A percentile compares a stretch with the other conserved stretches of the same genome.
Conservation (phyloP, 306 rosid species). For the Ammopiptanthus mongolicus region DNA sequence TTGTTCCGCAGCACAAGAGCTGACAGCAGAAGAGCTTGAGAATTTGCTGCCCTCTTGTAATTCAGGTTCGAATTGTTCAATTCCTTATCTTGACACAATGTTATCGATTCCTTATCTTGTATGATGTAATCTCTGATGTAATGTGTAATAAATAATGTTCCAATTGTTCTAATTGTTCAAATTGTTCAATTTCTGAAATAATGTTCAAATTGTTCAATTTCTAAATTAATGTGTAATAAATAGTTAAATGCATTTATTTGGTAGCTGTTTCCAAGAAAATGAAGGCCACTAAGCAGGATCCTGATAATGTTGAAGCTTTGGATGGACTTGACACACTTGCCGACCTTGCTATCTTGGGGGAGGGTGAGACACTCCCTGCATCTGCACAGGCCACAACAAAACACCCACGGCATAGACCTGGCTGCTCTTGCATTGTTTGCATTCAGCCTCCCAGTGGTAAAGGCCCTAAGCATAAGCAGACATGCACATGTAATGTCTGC, state of each 20-base stretch:
- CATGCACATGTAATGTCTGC: constrained; percentile 95
- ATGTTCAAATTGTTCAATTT: too few species aligned
- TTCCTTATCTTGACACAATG: constrained; percentile 16
- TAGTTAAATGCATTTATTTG: constrained; percentile 22
- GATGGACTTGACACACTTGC: constrained; percentile 95
- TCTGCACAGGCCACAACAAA: constrained; percentile 93
- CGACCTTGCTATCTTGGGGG: constrained; percentile 80
- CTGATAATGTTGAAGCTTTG: constrained; percentile 65
- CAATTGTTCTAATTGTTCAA: too few species aligned
- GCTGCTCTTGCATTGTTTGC: constrained; percentile 97
- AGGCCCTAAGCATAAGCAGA: constrained; percentile 94
- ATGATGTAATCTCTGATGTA: background rate
- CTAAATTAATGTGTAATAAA: background rate
- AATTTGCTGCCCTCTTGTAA: constrained; percentile 53
- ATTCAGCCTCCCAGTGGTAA: constrained; percentile 99
- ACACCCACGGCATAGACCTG: constrained; percentile 95
- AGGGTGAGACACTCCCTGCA: constrained; percentile 69
- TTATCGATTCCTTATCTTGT: constrained; percentile 16
- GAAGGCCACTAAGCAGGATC: constrained; percentile 71
- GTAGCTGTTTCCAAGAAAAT: constrained; percentile 59
- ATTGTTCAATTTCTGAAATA: too few species aligned
- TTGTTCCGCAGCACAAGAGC: constrained; percentile 74
- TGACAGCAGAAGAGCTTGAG: constrained; percentile 72
- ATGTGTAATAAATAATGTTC: too few species aligned
- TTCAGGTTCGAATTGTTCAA: constrained; percentile 58